phyloP scores from a whole-genome alignment of 2,329 filamentous ascomycete genomes.

The Aspergillus awamori region DNA sequence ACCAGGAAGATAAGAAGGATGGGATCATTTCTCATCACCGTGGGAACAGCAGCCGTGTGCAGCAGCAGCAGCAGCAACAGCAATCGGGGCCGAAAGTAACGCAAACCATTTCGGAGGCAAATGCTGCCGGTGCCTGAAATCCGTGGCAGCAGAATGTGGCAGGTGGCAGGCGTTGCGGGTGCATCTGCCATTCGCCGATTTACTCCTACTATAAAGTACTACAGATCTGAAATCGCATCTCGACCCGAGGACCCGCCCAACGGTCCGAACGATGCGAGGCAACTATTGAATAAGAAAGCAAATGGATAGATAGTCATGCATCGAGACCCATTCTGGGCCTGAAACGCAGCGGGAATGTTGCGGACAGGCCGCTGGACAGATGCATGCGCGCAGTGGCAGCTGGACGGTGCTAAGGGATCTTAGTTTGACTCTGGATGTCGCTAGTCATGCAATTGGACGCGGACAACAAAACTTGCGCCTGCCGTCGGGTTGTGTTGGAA shows the following conservation, averaged over 20 bases:
- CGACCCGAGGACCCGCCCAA: too few species aligned
- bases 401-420: background rate
- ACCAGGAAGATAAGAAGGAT: background rate
- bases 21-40: background rate
- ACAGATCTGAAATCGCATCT: too few species aligned
- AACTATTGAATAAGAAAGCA: background rate
- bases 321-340: background rate
- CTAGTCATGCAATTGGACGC: background rate
- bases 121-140: too few species aligned
- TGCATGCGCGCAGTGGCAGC: background rate
- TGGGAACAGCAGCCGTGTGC: background rate
- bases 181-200: too few species aligned
- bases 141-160: too few species aligned
- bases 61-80: too few species aligned
- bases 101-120: too few species aligned
- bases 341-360: background rate
- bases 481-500: background rate
- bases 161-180: too few species aligned
- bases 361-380: background rate
- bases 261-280: background rate
- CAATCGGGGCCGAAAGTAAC: too few species aligned
- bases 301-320: too few species aligned
- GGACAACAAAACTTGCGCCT: background rate
- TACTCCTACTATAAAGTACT: too few species aligned
- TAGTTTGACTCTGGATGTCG: background rate